Evolutionary conservation across 495 filamentous ascomycete genomes (phyloP), one percentile per base, ranked within the genome.

Genomic region (Penicillium roqueforti): DNA sequence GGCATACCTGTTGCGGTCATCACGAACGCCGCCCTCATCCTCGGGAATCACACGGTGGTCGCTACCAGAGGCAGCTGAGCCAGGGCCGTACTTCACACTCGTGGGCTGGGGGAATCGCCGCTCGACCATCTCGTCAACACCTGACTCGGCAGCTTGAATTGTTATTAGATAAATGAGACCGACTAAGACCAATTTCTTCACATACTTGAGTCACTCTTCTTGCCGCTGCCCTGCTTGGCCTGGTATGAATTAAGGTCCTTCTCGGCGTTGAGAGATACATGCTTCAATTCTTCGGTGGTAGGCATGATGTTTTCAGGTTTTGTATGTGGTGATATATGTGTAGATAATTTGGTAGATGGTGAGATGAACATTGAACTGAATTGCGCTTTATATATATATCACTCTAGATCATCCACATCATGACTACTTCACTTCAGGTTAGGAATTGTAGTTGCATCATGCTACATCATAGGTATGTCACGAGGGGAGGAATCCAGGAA

Each of bases 161-260:
- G 39, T 25, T 45, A 20, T 54, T 36, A 53, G 34, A 36, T 6
- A 47, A 5, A 20, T 31, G 19, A 3, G 6, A 13, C 1, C 9
- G 5, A 16, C 31, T 34, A 38, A 9, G 16, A 11, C 13, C 4
- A 16, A 34, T 8, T 34, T 38, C 10, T 31, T 26, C 14, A 59
- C 72, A 19, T 72, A 82, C 78, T 72, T 20, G 74, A 77, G 55
- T 78, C 73, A 57, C 73, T 74, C 62, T 72, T 65, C 32, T 62
- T 58, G 23, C 68, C 62, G 50, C 65, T 41, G 10, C 78, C 78
- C 34, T 70, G 69, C 65, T 82, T 82, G 36, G 76, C 75, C 47
- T 75, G 68, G 60, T 77, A 62, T 45, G 74, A 72, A 68, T 83
- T 82, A 32, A 84, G 72, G 61, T 82, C 75, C 14, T 67, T 68